Percentiles rank a stretch among this genome's conserved stretches.
Conservation (phyloP, 495 filamentous ascomycete genomes). For the Trichoderma reesei region DNA sequence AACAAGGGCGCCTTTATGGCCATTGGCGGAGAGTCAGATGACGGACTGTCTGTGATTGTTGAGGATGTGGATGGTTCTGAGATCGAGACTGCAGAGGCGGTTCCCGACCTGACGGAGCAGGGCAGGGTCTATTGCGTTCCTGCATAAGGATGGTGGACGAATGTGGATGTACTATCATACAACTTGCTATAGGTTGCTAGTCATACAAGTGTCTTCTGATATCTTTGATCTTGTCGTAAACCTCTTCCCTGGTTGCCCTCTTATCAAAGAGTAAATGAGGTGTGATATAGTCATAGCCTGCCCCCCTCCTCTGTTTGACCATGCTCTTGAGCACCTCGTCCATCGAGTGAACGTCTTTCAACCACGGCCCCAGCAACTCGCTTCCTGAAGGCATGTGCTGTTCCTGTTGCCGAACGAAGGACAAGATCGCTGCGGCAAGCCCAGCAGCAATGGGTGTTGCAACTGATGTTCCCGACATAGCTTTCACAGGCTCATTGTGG, state of each 20-base stretch:
- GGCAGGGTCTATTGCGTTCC: conserved; percentile 22
- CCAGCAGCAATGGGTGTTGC: conserved; percentile 27
- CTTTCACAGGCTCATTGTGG: conserved; percentile 18
- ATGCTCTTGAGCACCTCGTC: conserved; percentile 23
- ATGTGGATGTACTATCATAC: too few relatives aligned
- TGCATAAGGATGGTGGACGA: neutral
- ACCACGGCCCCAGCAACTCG: conserved; percentile 19
- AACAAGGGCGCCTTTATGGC: neutral
- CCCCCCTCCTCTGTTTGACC: conserved; percentile 19
- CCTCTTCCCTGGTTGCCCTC: conserved; percentile 17
- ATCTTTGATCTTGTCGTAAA: conserved; percentile 15
- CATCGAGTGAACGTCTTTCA: conserved; percentile 21
- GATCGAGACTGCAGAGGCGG: conserved; percentile 17
- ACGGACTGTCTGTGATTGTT: neutral
- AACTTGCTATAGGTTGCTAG: neutral
- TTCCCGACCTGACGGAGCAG: conserved; percentile 21
- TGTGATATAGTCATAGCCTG: conserved; percentile 26
- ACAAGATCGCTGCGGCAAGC: conserved; percentile 21
- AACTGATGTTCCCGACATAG: conserved; percentile 22
- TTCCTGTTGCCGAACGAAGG: conserved; percentile 17
- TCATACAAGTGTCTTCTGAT: neutral
- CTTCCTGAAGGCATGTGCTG: conserved; percentile 15
- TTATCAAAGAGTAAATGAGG: conserved; percentile 23
- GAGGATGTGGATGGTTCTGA: conserved; percentile 14
- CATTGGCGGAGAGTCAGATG: neutral